These are phyloP conservation scores for Phalaenopsis hybrid DNA, from an alignment of 116 monocot genomes.

Conservation along the genomic window DNA sequence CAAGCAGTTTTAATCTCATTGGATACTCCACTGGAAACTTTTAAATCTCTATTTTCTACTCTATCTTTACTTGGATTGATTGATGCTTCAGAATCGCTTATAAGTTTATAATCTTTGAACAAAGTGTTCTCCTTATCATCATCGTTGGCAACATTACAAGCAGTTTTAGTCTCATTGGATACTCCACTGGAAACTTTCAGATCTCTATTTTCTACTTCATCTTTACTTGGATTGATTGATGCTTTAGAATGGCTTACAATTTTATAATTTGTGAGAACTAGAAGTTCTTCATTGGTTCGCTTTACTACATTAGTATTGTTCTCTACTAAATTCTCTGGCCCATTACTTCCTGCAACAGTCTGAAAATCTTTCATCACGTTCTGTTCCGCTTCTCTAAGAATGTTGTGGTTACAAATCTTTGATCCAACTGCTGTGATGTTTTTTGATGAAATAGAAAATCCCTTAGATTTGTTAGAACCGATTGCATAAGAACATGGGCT, in stretches of 20 bases:
- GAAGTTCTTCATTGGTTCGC: neutral
- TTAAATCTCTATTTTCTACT: neutral
- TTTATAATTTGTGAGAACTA: neutral
- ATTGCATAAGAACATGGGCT: slow-evolving; percentile 11
- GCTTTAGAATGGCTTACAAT: neutral
- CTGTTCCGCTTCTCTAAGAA: neutral
- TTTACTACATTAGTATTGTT: neutral
- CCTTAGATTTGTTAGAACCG: neutral
- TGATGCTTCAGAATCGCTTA: neutral
- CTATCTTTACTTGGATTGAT: neutral
- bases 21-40: neutral
- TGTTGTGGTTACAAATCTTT: neutral
- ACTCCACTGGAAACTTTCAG: neutral
- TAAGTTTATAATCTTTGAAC: neutral
- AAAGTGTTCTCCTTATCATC: slow-evolving; percentile 39
- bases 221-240: neutral
- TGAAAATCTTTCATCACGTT: neutral
- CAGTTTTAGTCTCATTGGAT: neutral
- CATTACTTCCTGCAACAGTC: neutral
- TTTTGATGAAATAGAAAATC: neutral
- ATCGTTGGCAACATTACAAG: slow-evolving; percentile 38
- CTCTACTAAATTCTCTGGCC: neutral
- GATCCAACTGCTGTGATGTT: neutral
- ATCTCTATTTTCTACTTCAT: neutral
- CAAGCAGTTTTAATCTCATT: neutral